Evolutionary conservation across 495 filamentous ascomycete genomes (phyloP).

Genomic region (Podospora pseudocomata): DNA sequence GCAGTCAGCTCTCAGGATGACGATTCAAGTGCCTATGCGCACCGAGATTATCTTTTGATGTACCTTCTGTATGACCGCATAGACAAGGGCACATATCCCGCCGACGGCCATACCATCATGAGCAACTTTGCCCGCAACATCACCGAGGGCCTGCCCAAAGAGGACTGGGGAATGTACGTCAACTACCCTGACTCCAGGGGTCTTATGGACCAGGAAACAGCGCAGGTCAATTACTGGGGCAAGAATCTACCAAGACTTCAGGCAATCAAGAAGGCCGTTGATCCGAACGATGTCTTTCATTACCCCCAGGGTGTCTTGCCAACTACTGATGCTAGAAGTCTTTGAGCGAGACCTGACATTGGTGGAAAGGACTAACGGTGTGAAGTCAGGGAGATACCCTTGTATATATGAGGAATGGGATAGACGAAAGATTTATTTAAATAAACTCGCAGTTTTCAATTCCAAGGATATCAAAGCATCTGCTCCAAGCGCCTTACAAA

Average conservation of each 20-base stretch:
- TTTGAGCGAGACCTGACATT: background rate
- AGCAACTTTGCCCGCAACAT: slow-evolving; percentile 39
- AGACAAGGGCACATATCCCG: slow-evolving; percentile 31
- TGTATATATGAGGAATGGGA: background rate
- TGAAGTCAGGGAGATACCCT: background rate
- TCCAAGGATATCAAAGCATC: background rate
- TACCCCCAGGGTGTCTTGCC: slow-evolving; percentile 47
- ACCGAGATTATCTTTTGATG: slow-evolving; percentile 45
- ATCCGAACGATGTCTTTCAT: slow-evolving; percentile 58
- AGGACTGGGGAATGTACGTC: slow-evolving; percentile 45
- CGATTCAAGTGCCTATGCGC: slow-evolving; percentile 39
- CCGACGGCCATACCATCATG: slow-evolving; percentile 33
- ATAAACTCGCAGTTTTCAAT: background rate
- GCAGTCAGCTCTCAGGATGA: slow-evolving; percentile 32
- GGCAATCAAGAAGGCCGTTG: slow-evolving; percentile 53
- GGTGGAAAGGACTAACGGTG: background rate
- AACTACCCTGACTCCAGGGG: slow-evolving; percentile 43
- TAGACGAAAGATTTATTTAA: background rate
- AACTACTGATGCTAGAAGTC: background rate
- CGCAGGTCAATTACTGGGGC: slow-evolving; percentile 51
- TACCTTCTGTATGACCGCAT: slow-evolving; percentile 43
- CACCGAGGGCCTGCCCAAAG: slow-evolving; percentile 26
- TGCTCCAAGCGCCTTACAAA: background rate
- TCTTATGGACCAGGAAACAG: slow-evolving; percentile 34
- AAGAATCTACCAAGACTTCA: slow-evolving; percentile 50